Conservation (phyloP, 148 eudicot genomes). For the Salicornia ramosissima region DNA sequence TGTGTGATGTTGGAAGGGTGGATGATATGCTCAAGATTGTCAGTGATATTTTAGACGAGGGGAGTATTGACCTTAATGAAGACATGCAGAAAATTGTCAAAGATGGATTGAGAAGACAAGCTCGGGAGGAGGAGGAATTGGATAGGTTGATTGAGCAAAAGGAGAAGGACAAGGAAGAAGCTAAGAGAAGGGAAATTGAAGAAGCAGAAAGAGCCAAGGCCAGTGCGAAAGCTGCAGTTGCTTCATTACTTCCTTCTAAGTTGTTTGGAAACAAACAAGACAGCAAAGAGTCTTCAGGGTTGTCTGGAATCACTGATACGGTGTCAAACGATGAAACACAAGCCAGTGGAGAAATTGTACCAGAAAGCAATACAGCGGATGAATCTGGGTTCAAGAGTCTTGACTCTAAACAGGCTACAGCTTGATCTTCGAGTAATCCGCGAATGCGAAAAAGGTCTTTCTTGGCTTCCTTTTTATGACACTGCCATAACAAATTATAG, state of each 20-base stretch:
- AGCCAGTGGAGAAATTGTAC: conserved; percentile 5
- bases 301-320: conserved; percentile 20
- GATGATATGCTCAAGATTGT: conserved; percentile 72
- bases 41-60: conserved; percentile 65
- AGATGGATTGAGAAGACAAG: conserved; percentile 59
- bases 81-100: conserved; percentile 72
- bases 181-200: conserved; percentile 64
- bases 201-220: conserved; percentile 74
- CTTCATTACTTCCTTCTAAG: conserved; percentile 68
- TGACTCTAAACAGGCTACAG: conserved; percentile 20
- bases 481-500: neutral
- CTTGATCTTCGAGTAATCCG: conserved; percentile 10
- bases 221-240: conserved; percentile 69
- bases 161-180: conserved; percentile 82
- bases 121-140: conserved; percentile 78
- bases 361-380: conserved; percentile 12
- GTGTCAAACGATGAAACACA: neutral
- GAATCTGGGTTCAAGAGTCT: conserved; percentile 6
- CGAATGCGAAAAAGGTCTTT: conserved; percentile 4
- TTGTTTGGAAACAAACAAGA: conserved; percentile 55
- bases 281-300: conserved; percentile 25
- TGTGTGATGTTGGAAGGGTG: conserved; percentile 61
- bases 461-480: neutral
- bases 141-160: conserved; percentile 58
- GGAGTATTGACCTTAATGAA: conserved; percentile 57